phyloP scores from a whole-genome alignment of 1,284 basidiomycete species.

The Thecaphora thlaspeos region DNA sequence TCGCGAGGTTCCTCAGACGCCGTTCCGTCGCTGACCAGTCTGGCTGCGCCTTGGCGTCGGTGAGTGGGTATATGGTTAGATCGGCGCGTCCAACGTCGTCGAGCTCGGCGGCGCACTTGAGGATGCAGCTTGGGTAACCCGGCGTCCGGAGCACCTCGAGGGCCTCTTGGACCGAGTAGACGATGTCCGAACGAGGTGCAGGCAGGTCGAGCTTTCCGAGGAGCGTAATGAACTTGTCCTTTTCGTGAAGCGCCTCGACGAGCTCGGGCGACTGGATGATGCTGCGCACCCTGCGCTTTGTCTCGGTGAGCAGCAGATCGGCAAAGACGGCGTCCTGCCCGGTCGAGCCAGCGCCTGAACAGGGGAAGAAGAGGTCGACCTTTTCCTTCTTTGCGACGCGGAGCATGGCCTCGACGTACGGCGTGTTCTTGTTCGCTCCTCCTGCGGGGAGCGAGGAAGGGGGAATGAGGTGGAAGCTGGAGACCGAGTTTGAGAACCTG shows the following conservation, averaged over 20 bases:
- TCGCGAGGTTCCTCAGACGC: slow-evolving; percentile 24
- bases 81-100: slow-evolving; percentile 59
- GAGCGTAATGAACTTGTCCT: slow-evolving; percentile 56
- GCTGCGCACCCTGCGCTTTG: slow-evolving; percentile 45
- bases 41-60: slow-evolving; percentile 3
- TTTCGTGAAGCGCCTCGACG: slow-evolving; percentile 59
- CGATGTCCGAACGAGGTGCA: slow-evolving; percentile 55
- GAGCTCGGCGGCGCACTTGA: slow-evolving; percentile 58
- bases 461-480: slow-evolving; percentile 34
- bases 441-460: slow-evolving; percentile 6
- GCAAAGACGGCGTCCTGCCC: slow-evolving; percentile 59
- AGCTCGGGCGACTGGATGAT: slow-evolving; percentile 59
- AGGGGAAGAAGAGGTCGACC: slow-evolving; percentile 59
- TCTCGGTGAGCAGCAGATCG: slow-evolving; percentile 48
- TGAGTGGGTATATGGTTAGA: slow-evolving; percentile 59
- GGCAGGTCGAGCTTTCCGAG: slow-evolving; percentile 56
- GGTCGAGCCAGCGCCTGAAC: slow-evolving; percentile 59
- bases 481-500: slow-evolving; percentile 57
- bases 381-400: slow-evolving; percentile 51
- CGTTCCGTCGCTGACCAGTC: slow-evolving; percentile 34
- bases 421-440: background rate
- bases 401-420: slow-evolving; percentile 55
- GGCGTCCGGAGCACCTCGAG: slow-evolving; percentile 45
- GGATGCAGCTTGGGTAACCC: slow-evolving; percentile 28
- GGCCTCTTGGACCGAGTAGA: slow-evolving; percentile 55